A percentile compares a stretch with the other conserved stretches of the same genome.
Evolutionary conservation across 179 eudicot genomes (phyloP).

Genomic region (Beta corolliflora): DNA sequence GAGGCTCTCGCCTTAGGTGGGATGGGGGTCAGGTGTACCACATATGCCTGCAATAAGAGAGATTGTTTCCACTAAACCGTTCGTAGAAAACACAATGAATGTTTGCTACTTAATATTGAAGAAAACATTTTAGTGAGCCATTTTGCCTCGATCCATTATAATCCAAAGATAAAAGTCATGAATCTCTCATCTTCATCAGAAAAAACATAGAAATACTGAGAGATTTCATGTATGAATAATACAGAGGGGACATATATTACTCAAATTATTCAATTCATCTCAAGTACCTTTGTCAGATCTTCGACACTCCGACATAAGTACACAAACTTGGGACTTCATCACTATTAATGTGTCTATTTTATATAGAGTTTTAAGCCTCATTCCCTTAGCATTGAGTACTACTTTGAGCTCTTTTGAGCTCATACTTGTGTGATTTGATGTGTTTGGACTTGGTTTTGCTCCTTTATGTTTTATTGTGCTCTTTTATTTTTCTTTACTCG

Average conservation of each 20-base stretch:
- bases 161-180: not conserved
- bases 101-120: not conserved
- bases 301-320: not conserved
- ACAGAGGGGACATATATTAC: too few species aligned
- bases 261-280: not conserved
- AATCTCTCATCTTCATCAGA: not conserved
- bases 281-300: not conserved
- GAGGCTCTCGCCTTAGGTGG: not conserved
- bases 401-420: too few species aligned
- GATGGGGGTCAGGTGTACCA: not conserved
- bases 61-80: not conserved
- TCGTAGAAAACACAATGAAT: not conserved
- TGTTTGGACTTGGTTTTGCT: too few species aligned
- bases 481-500: too few species aligned
- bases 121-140: not conserved
- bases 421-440: too few species aligned
- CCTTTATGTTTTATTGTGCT: too few species aligned
- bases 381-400: too few species aligned
- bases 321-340: not conserved
- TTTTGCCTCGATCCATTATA: not conserved
- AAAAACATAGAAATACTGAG: too few species aligned
- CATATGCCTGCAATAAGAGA: not conserved
- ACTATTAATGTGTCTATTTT: too few species aligned
- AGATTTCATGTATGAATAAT: too few species aligned
- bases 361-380: too few species aligned